These are phyloP conservation scores for Rickenella mellea DNA, from an alignment of 768 basidiomycete genomes.

Conservation along the genomic window DNA sequence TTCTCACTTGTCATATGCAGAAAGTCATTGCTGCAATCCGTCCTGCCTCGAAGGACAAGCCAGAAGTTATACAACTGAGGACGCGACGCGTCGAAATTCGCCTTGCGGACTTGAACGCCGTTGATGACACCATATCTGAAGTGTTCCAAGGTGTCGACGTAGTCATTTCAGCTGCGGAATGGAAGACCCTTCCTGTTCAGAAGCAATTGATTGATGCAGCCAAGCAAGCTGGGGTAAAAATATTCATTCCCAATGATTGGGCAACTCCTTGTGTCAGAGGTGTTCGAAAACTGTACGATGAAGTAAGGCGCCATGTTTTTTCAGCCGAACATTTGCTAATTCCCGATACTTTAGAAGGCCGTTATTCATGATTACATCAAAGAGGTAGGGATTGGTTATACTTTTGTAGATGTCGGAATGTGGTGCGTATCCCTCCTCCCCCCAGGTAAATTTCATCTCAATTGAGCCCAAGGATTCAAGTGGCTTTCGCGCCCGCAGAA, in stretches of 20 bases:
- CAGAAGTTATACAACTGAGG: conserved; percentile 5
- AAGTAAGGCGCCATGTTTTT: too few species aligned
- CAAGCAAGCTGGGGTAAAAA: conserved; percentile 13
- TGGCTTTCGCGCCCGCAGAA: too few species aligned
- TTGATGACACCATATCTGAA: conserved; percentile 6
- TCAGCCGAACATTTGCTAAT: too few species aligned
- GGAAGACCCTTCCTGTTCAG: conserved; percentile 5
- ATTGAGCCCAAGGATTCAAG: too few species aligned
- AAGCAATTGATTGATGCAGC: conserved; percentile 11
- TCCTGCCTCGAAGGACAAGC: conserved; percentile 11
- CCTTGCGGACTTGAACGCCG: conserved; percentile 6
- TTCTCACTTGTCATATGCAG: too few species aligned
- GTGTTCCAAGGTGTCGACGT: conserved; percentile 11
- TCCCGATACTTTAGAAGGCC: too few species aligned
- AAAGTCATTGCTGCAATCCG: conserved; percentile 8
- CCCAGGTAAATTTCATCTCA: too few species aligned
- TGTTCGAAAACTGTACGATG: conserved; percentile 7
- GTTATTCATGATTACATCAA: conserved; percentile 17
- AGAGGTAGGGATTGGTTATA: conserved; percentile 16
- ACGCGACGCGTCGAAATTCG: conserved; percentile 13
- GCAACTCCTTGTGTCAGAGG: conserved; percentile 9
- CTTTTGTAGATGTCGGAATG: conserved; percentile 23
- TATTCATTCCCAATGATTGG: conserved; percentile 17
- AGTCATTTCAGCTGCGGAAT: conserved; percentile 8
- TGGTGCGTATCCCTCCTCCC: conserved; percentile 16